Base-by-base conservation (phyloP, 164 flowering plant genomes). In the Aristolochia californica region DNA sequence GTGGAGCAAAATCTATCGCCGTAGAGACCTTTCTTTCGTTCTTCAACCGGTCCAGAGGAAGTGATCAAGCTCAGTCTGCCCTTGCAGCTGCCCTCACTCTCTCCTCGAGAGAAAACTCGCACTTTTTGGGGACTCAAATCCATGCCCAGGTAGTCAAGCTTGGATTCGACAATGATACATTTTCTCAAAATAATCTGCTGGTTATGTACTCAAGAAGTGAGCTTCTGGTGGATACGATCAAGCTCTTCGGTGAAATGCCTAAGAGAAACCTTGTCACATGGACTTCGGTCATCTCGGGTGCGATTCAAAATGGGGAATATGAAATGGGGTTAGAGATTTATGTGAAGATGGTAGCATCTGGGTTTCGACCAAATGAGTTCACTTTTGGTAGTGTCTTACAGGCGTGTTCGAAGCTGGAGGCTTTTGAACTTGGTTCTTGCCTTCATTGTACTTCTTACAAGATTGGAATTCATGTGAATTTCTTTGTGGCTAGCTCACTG, bases 171-270 rank as follows among this genome's bases (percentile, higher is more conserved):
- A 28, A 48, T 7, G 68, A 73, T 30, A 53, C 55, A 10, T 79
- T 73, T 48, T 48, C 56, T 5, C 66, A 48, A 21, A 82, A 82
- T 53, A 74, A 80, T 72, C 45, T 82, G 54, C 60, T 80, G 21
- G 62, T 24, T 3, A 70, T 72, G 71, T 83, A 83, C 68, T 22
- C 60, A 0, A 73, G 61, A 63, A 57, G 68, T 44, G 75, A 74
- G 18, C 24, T n/a, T 55, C 50, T 79, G 9, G 26, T 7, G 21
- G 17, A 59, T 53, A 78, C 73, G 5, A 43, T 75, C 17, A 72
- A 70, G 65, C 65, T 79, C 72, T 81, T 81, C 61, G 81, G 76
- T 48, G 76, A 74, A 70, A 81, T 81, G 82, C 55, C 67, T 55
- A 66, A 64, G 0, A 68, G 70, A 66, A n/a, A n/a, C n/a, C n/a